A percentile compares a stretch with the other conserved stretches of the same genome.
These are phyloP conservation scores for Gossypium davidsonii DNA, from an alignment of 441 rosid genomes.

Conservation along the genomic window DNA sequence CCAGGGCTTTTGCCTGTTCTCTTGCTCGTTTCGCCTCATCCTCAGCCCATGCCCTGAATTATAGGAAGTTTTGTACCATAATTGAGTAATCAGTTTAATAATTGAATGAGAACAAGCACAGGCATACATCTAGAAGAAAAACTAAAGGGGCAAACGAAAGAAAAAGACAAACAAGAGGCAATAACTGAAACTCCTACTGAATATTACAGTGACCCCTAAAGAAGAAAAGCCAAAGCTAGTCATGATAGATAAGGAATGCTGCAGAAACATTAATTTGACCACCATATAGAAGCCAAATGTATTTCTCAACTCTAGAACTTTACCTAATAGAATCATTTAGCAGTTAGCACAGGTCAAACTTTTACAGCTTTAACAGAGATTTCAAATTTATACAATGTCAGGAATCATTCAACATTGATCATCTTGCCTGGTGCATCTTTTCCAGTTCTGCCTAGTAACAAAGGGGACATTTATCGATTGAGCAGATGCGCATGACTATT, in stretches of 20 bases:
- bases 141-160: neutral
- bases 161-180: neutral
- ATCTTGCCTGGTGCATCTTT: neutral
- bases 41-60: constrained; percentile 84
- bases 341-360: neutral
- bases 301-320: neutral
- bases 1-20: constrained; percentile 40
- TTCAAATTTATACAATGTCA: neutral
- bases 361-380: neutral
- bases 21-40: constrained; percentile 49
- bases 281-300: neutral
- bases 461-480: neutral
- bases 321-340: neutral
- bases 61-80: constrained; percentile 7
- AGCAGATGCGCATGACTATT: neutral
- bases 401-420: neutral
- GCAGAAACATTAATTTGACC: neutral
- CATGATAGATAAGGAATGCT: neutral
- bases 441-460: neutral
- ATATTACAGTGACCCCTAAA: neutral
- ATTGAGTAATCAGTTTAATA: neutral
- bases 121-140: neutral
- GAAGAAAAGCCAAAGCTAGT: neutral
- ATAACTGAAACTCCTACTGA: neutral
- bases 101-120: neutral